Evolutionary conservation across 176 grass and related monocot genomes (phyloP), one percentile per base, ranked within the genome.

Genomic region (Secale cereale): DNA sequence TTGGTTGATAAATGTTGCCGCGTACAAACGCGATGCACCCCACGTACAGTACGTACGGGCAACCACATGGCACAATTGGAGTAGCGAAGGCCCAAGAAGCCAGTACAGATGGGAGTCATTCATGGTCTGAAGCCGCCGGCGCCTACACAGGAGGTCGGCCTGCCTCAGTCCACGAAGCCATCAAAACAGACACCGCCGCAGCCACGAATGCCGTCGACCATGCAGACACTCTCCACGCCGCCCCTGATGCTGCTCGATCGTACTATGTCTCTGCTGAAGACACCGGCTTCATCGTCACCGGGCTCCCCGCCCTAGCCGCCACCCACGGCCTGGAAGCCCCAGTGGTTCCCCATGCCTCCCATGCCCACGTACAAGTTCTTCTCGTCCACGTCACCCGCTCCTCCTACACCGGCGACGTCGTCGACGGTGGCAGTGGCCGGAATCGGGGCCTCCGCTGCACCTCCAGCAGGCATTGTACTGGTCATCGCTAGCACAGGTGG

Each of bases 261-360:
- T n/a, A 81, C 91, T 10, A 78, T 87, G 75, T 82, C 83, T 37
- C 92, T 86, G 72, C 74, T 83, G 81, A 91, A 87, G 50, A 87
- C 92, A 23, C 32, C 82, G 14, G 33, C 81, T 71, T 82, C 91
- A 56, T 86, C 87, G 77, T 88, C 80, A 31, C 92, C 92, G 70
- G 84, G 79, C 69, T 84, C 76, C 30, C 13, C 86, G 35, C 88
- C 88, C 32, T 74, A 88, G 23, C 81, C 81, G 76, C 0, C 59
- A 19, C 82, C 82, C 2, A 85, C 43, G 25, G 82, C 81, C 43
- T 76, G 82, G 82, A 94, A 85, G 8, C 86, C 89, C 61, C 83
- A 78, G 63, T 86, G 31, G 65, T 82, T 74, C 39, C 79, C 86
- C 83, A 88, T 89, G 80, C 60, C 85, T 59, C 83, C 88, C 29